Conservation (phyloP, 2,329 filamentous ascomycete species). For the Trichoderma koningii region DNA sequence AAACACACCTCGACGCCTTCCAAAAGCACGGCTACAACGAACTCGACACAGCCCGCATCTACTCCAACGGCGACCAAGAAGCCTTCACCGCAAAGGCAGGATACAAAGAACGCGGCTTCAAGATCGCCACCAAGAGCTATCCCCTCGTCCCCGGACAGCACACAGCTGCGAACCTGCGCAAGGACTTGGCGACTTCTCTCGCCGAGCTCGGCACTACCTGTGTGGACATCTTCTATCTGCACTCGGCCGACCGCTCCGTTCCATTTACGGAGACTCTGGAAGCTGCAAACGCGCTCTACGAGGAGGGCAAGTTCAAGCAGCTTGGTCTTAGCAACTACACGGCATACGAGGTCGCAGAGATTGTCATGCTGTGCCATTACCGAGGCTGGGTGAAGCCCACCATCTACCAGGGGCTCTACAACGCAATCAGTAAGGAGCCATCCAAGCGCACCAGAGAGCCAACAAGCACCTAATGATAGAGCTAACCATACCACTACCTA, state of each 20-base stretch:
- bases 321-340: constrained; percentile 77
- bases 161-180: constrained; percentile 19
- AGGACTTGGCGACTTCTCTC: constrained; percentile 20
- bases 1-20: constrained; percentile 6
- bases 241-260: constrained; percentile 18
- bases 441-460: not conserved
- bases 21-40: constrained; percentile 20
- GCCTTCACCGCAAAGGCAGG: constrained; percentile 23
- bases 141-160: not conserved
- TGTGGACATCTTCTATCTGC: constrained; percentile 23
- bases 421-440: constrained; percentile 56
- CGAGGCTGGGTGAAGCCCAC: constrained; percentile 75
- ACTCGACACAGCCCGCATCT: constrained; percentile 22
- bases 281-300: constrained; percentile 16
- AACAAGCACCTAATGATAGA: not conserved
- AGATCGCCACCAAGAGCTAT: constrained; percentile 24
- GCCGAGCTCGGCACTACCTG: not conserved
- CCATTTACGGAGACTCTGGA: constrained; percentile 20
- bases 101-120: constrained; percentile 22
- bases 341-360: constrained; percentile 78
- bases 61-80: constrained; percentile 13
- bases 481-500: not conserved
- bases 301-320: constrained; percentile 68
- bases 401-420: constrained; percentile 80
- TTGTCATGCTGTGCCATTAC: constrained; percentile 71